Base-by-base conservation (phyloP, 495 filamentous ascomycete genomes). In the Hypoxylon fragiforme region DNA sequence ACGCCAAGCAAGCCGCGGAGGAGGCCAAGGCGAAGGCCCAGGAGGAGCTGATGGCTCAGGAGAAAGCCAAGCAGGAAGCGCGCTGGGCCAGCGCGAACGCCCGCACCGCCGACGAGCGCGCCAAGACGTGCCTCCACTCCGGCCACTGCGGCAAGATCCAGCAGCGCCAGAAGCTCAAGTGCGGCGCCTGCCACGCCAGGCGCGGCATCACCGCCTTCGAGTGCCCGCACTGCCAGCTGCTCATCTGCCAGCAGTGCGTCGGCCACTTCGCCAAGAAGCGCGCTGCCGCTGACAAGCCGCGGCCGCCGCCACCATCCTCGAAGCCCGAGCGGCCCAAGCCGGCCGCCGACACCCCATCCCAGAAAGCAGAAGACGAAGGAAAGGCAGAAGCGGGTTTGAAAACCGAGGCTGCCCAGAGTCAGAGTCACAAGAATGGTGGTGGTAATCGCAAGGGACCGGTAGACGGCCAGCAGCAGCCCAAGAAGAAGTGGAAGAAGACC, bases 161-260 rank as follows among this genome's bases (percentile, higher is more conserved):
- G 2, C 59, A 60, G 28, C 19, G 19, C 3, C 45, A 58, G 53
- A 70, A 70, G 56, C 45, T 68, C 50, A 67, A 62, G 45, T 70
- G 64, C 39, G 48, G 28, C 4, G 34, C 41, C 2, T 70, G 67
- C 34, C 18, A 48, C 0, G 49, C 51, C 6, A 67, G 62, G 52
- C 31, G 64, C n/a, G 67, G 61, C 2, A 65, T 64, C 12, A 55
- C 41, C 0, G 48, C 61, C 0, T 65, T 65, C 47, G 54, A 63
- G 20, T 70, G 67, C 31, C 67, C 64, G 2, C 20, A 65, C n/a
- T 69, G 66, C 22, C 16, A 44, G 5, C 16, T 58, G n/a, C 16
- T 58, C 18, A 40, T 65, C 21, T 69, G 66, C 40, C 64, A 67
- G 38, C 38, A 57, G 7, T 69, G 66, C 19, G 40, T 69, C 3